Evolutionary conservation across 345 rosid species (phyloP).

Genomic region (Hibiscus tridactylites): DNA sequence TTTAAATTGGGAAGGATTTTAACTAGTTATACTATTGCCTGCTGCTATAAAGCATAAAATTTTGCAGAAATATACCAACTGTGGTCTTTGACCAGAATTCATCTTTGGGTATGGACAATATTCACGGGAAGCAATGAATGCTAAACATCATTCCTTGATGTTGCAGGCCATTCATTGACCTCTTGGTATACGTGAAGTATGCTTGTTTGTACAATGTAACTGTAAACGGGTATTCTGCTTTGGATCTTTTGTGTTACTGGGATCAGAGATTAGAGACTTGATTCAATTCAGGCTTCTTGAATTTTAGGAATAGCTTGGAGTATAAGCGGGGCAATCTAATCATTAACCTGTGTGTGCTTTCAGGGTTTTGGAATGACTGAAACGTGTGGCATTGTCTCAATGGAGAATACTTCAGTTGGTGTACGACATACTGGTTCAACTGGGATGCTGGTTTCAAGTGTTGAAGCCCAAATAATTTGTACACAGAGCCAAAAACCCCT

Average conservation of each 20-base stretch:
- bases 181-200: neutral
- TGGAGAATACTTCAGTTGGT: constrained; percentile 17
- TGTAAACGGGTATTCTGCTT: neutral
- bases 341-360: neutral
- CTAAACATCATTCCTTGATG: too few relatives aligned
- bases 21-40: neutral
- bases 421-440: constrained; percentile 58
- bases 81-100: neutral
- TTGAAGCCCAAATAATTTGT: constrained; percentile 68
- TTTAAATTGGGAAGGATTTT: neutral
- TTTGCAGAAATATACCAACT: neutral
- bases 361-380: neutral
- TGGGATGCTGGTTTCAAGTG: constrained; percentile 59
- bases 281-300: neutral
- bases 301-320: neutral
- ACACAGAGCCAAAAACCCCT: constrained; percentile 55
- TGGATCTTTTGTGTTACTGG: neutral
- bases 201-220: neutral
- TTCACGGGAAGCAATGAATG: neutral
- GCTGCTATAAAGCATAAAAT: neutral
- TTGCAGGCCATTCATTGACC: neutral
- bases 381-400: neutral
- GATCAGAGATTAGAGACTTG: neutral
- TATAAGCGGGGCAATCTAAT: neutral
- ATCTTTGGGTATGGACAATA: neutral